Conservation (phyloP, 768 basidiomycete species). For the Gautieria morchelliformis region DNA sequence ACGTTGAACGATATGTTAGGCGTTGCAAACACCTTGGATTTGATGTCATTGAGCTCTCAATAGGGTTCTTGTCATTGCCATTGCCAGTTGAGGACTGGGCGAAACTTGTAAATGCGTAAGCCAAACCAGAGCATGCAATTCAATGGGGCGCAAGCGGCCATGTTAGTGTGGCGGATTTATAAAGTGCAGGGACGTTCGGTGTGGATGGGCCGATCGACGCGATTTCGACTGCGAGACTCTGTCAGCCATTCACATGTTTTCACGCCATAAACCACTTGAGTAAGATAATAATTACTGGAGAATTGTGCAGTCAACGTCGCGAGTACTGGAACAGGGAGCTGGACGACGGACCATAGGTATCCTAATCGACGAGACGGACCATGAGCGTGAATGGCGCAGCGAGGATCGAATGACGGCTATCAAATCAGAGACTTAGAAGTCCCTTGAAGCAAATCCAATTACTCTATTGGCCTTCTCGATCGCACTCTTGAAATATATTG, state of each 20-base stretch:
- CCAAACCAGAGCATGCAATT: conserved; percentile 38
- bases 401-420: conserved; percentile 16
- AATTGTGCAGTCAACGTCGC: no score
- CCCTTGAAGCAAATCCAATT: no score
- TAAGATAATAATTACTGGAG: conserved; percentile 85
- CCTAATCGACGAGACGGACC: conserved; percentile 83
- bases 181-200: conserved; percentile 30
- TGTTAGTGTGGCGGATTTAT: conserved; percentile 27
- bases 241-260: no score
- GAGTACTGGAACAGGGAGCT: conserved; percentile 43
- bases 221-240: no score
- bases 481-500: background rate
- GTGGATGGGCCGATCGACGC: conserved; percentile 32
- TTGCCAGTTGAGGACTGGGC: no score
- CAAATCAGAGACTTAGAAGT: background rate
- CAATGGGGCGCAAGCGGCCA: no score
- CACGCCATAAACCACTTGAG: conserved; percentile 91
- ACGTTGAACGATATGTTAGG: conserved; percentile 28
- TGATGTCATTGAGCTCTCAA: conserved; percentile 34
- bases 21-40: conserved; percentile 33
- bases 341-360: conserved; percentile 38
- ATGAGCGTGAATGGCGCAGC: conserved; percentile 65
- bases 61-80: no score
- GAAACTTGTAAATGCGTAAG: conserved; percentile 30
- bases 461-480: background rate